A percentile compares a stretch with the other conserved stretches of the same genome.
Conservation (phyloP, 73 alveolate species). For the Paramecium tetraurelia region DNA sequence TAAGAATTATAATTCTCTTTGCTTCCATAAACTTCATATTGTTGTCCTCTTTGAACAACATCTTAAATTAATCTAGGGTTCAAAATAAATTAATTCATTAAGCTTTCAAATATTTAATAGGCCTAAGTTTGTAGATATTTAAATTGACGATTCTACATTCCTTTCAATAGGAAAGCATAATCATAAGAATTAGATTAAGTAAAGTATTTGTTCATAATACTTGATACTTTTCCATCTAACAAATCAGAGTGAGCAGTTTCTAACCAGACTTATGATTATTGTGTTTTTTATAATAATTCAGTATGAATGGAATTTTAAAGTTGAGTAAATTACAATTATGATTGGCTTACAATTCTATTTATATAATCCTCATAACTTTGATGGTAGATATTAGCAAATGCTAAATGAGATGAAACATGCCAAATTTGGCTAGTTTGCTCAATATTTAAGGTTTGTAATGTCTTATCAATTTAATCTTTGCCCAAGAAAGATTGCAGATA, state of each 20-base stretch:
- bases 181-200: not conserved
- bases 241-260: not conserved
- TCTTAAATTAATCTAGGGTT: not conserved
- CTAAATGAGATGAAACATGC: not conserved
- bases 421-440: not conserved
- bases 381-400: not conserved
- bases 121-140: not conserved
- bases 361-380: not conserved
- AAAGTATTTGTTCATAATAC: not conserved
- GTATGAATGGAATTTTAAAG: not conserved
- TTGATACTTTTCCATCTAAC: not conserved
- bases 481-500: not conserved
- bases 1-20: not conserved
- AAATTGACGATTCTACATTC: not conserved
- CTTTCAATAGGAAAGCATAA: not conserved
- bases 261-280: not conserved
- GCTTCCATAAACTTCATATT: not conserved
- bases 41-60: not conserved
- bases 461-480: not conserved
- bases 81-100: not conserved
- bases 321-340: not conserved
- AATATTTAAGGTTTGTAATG: not conserved
- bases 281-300: not conserved
- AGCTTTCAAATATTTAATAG: not conserved
- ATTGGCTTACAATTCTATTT: not conserved